Evolutionary conservation across 1,284 basidiomycete genomes (phyloP), one percentile per base, ranked within the genome.

Genomic region (Cerrena zonata): DNA sequence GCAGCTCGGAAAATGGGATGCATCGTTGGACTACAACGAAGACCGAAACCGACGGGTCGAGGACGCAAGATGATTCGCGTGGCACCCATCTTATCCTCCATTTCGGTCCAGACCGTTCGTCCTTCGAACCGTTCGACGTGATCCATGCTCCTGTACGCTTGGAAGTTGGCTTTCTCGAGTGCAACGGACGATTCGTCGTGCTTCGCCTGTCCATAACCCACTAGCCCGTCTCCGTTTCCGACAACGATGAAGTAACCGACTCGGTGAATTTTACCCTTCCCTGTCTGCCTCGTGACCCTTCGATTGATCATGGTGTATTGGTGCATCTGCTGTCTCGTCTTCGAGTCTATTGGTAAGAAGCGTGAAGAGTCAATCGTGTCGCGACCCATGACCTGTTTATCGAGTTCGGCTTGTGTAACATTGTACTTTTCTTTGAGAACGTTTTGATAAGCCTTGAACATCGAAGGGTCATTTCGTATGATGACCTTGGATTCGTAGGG

Each of bases 31-130:
- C 95, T 93, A 61, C 91, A 92, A 57, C 87, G 81, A 46, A 99
- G 74, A 10, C 95, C 95, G 66, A 97, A 97, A 2, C 95, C 94
- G 52, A 93, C 85, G 11, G 95, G 94, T 48, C 95, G 78, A 0
- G 92, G 92, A 42, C 94, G 80, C 63, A 98, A 72, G 55, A 89
- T 80, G 55, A 98, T 78, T 55, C 79, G 79, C 12, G 91, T 94
- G n/a, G 89, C 76, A 18, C 92, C 91, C 62, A 92, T 85, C 70
- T 96, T 97, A 54, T 76, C 78, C 53, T 80, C 74, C 72, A 95
- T 81, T 53, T 92, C 88, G 30, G 87, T 86, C 89, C 91, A 96
- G 22, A 97, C 77, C 26, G 95, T 98, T 47, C 94, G 80, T 57
- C 83, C 75, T 69, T 97, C 94, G 66, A 91, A 95, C 15, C 90